These are phyloP conservation scores for Fusarium xyrophilum DNA, from an alignment of 2,329 filamentous ascomycete genomes.

Conservation along the genomic window DNA sequence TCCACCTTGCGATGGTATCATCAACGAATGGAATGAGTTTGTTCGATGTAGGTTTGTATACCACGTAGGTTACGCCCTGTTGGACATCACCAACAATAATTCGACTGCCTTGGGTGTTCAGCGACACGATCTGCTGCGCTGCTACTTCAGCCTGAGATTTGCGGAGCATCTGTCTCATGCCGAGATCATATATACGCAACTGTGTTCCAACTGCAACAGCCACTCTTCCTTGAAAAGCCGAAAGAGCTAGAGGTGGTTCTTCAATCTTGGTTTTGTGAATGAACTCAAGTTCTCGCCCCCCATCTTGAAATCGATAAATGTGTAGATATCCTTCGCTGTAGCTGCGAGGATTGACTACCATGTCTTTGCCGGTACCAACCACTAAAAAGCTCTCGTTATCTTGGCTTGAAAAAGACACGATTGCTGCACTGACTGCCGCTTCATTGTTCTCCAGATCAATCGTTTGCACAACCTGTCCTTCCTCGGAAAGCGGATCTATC, in stretches of 20 bases:
- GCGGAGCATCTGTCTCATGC: conserved; percentile 88
- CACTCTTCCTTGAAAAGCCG: conserved; percentile 91
- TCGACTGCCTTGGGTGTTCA: conserved; percentile 89
- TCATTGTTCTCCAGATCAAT: conserved; percentile 90
- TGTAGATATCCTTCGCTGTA: conserved; percentile 85
- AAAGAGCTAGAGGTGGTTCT: conserved; percentile 85
- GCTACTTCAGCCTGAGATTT: conserved; percentile 86
- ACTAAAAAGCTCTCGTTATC: conserved; percentile 91
- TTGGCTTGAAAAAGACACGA: conserved; percentile 86
- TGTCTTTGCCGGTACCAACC: conserved; percentile 91
- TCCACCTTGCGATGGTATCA: conserved; percentile 89
- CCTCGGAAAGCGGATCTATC: conserved; percentile 80
- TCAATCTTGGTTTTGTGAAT: conserved; percentile 96
- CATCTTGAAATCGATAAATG: conserved; percentile 87
- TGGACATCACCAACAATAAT: conserved; percentile 93
- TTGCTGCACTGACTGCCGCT: conserved; percentile 83
- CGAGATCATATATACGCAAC: conserved; percentile 88
- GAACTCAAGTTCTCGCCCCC: conserved; percentile 88
- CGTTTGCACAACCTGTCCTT: conserved; percentile 72
- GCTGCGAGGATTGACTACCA: conserved; percentile 77
- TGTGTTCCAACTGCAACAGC: conserved; percentile 84
- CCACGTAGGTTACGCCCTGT: conserved; percentile 88
- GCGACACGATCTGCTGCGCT: conserved; percentile 82
- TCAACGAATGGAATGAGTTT: conserved; percentile 92
- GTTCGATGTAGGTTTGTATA: conserved; percentile 92